Conservation (phyloP, 768 basidiomycete species). For the Leccinum subgranulosum region DNA sequence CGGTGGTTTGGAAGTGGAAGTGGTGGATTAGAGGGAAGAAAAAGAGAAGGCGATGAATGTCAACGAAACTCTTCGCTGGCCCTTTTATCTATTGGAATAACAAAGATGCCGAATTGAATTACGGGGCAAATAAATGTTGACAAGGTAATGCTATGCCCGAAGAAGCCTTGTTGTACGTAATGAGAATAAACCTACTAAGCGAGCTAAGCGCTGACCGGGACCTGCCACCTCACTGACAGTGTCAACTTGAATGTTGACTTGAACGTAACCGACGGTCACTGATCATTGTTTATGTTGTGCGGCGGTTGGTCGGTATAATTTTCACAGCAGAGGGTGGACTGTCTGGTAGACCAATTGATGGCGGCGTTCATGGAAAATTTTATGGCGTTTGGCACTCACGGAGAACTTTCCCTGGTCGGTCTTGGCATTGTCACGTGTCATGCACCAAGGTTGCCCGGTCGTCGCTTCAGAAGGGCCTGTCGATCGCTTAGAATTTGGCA, state of each 20-base stretch:
- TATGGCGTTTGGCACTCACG: background rate
- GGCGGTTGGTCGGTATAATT: background rate
- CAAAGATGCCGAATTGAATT: slow-evolving; percentile 15
- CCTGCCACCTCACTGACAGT: background rate
- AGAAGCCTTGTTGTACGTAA: slow-evolving; percentile 6
- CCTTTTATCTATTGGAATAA: slow-evolving; percentile 17
- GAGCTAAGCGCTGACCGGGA: background rate
- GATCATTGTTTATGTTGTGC: background rate
- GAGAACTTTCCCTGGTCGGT: background rate
- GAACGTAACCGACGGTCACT: background rate
- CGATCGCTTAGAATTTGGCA: background rate
- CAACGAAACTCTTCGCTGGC: background rate
- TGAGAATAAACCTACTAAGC: background rate
- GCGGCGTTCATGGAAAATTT: background rate
- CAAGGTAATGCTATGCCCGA: slow-evolving; percentile 9
- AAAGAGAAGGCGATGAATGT: background rate
- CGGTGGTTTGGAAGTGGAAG: background rate
- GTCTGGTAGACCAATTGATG: background rate
- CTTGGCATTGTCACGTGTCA: background rate
- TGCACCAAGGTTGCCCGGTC: background rate
- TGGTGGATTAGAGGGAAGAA: background rate
- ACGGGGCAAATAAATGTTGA: slow-evolving; percentile 22
- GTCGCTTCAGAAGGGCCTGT: background rate
- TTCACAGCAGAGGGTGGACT: background rate
- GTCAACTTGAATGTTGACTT: background rate